Base-by-base conservation (phyloP, 768 basidiomycete genomes). In the Boletus coccyginus region DNA sequence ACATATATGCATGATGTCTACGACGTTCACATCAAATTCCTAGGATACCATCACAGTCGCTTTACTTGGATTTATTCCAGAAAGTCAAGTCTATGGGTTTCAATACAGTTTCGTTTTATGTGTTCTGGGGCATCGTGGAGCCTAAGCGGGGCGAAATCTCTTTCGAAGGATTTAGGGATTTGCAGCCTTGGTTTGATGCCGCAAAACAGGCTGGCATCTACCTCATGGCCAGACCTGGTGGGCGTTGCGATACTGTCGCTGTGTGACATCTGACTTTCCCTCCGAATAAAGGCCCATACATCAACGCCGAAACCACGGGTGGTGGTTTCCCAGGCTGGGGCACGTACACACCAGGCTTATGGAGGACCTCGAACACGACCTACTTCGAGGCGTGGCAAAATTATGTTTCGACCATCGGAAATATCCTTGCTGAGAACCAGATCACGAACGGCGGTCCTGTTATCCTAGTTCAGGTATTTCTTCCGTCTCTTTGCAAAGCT, bases 401-500 rank as follows among this genome's bases (percentile, higher is more conserved):
- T 13, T 86, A 86, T 57, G 73, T 84, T 70, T 80, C 77, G 6
- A 68, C 73, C 1, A 73, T 86, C 11, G 73, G 79, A 6, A 73
- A 76, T 50, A 72, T 84, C 35, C 75, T 84, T 33, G 77, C 81
- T 2, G 71, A 66, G 53, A 81, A 85, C 60, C 82, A 86, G 64
- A 79, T 86, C 57, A 78, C 80, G 13, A 78, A 81, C 21, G 85
- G 82, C 11, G 85, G 85, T 7, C 83, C 84, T 21, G 78, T 84
- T 74, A 73, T 73, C 74, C 39, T 77, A 9, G 60, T 65, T 38
- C 59, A 53, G 45, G 56, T 54, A 41, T 52, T 36, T 70, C 24
- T 71, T 14, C 43, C 2, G 5, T 51, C 31, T 44, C 77, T 39
- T 80, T 38, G 73, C 76, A 11, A 76, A 40, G 2, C 1, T 35